Percentiles rank a stretch among this genome's conserved stretches.
Conservation (phyloP, 306 rosid species). For the Alnus glutinosa region DNA sequence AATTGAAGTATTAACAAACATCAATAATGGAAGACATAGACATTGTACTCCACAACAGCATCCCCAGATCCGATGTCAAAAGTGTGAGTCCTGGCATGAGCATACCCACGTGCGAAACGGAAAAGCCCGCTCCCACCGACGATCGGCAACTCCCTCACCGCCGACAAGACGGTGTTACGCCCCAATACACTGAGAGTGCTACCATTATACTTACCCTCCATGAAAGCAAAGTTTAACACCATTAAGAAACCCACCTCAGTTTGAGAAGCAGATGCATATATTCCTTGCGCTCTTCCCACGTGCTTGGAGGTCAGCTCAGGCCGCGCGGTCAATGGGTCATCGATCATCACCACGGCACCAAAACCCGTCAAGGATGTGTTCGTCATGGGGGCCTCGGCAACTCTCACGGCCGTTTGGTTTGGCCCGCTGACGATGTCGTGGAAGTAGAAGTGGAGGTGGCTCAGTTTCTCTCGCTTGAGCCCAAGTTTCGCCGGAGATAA, state of each 20-base stretch:
- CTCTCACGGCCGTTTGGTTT: slow-evolving; percentile 45
- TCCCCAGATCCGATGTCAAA: slow-evolving; percentile 26
- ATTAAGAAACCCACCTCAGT: slow-evolving; percentile 45
- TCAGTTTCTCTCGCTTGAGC: slow-evolving; percentile 38
- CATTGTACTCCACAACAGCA: slow-evolving; percentile 64
- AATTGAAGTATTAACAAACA: no score
- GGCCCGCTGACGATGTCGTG: slow-evolving; percentile 52
- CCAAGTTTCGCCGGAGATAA: slow-evolving; percentile 24
- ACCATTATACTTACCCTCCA: slow-evolving; percentile 56
- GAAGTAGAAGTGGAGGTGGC: slow-evolving; percentile 54
- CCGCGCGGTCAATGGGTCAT: slow-evolving; percentile 51
- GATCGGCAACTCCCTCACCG: slow-evolving; percentile 64
- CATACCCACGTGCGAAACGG: slow-evolving; percentile 72
- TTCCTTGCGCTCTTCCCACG: slow-evolving; percentile 68
- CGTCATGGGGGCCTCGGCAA: slow-evolving; percentile 38
- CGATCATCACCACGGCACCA: slow-evolving; percentile 56
- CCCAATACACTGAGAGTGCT: slow-evolving; percentile 65
- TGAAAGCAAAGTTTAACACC: slow-evolving; percentile 59
- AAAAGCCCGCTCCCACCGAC: slow-evolving; percentile 74
- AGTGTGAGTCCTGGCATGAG: slow-evolving; percentile 37
- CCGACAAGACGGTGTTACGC: slow-evolving; percentile 34
- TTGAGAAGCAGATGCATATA: slow-evolving; percentile 60
- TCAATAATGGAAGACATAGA: slow-evolving; percentile 62
- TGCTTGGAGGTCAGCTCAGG: slow-evolving; percentile 43
- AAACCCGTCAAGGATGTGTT: slow-evolving; percentile 31